Evolutionary conservation across 192 early-diverging fungal species (phyloP), one percentile per base, ranked within the genome.

Genomic region (Spizellomyces sp.): DNA sequence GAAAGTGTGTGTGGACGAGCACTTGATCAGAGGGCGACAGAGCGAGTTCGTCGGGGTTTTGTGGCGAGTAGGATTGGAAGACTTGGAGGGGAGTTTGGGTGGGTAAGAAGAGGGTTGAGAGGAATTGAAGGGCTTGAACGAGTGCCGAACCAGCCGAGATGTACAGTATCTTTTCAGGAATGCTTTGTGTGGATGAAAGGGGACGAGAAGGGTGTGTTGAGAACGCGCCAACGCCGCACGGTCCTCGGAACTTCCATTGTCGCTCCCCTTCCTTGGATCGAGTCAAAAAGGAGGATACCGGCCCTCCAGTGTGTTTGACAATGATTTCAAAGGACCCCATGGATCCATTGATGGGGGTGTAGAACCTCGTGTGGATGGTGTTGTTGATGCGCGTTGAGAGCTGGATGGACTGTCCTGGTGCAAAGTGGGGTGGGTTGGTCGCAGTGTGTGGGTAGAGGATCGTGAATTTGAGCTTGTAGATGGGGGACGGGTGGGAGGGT

Each of bases 231-330:
- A 48, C 45, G 9, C 77, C 77, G 64, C 77, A 71, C 5, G 78
- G 78, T 21, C 78, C 78, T 45, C 78, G 73, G 65, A 79, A 73
- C 64, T 77, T 78, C 69, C 71, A 46, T 67, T 79, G 78, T 10
- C 63, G 14, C 9, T 79, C 78, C 17, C 78, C 78, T 44, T 59
- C 48, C 45, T 66, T 70, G 36, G 70, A 62, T 15, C 19, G 17
- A 9, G 15, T 54, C 45, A 79, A 64, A 19, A n/a, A 79, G 52
- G 50, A 60, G 8, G 52, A 17, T 22, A 81, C 42, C 0, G 21
- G 47, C 9, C 79, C 79, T 5, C 59, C 47, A 21, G 71, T 75
- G 12, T 54, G 45, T 21, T 65, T 69, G 6, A 80, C 67, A 9
- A 80, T 9, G 17, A 81, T 75, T 48, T 80, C 79, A 59, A 80